A percentile compares a stretch with the other conserved stretches of the same genome.
Conservation (phyloP, 2,329 filamentous ascomycete genomes). For the Ceratocystis ficicola region DNA sequence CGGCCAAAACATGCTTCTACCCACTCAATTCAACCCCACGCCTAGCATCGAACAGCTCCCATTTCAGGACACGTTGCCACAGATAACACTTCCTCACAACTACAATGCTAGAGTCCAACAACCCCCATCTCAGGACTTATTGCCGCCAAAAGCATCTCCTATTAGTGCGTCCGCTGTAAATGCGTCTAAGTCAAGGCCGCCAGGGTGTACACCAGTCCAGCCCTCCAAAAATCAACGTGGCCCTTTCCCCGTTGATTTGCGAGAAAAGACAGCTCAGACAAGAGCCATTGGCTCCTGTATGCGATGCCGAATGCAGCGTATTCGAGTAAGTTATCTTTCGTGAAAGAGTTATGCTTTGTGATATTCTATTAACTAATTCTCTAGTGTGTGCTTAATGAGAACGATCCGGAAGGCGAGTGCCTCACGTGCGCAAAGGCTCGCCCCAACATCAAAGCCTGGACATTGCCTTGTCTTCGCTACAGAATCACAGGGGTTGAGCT, state of each 20-base stretch:
- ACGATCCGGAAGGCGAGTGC: conserved; percentile 38
- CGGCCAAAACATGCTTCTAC: no score
- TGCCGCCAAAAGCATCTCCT: no score
- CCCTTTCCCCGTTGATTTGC: conserved; percentile 42
- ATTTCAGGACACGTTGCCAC: no score
- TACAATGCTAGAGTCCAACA: no score
- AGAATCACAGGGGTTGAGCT: conserved; percentile 48
- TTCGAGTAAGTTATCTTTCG: conserved; percentile 38
- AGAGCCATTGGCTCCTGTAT: conserved; percentile 48
- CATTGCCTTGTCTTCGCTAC: conserved; percentile 47
- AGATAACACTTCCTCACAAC: no score
- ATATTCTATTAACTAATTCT: conserved; percentile 15
- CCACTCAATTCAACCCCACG: no score
- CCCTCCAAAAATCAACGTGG: conserved; percentile 30
- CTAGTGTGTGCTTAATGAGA: conserved; percentile 42
- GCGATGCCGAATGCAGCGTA: conserved; percentile 49
- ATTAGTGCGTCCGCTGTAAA: no score
- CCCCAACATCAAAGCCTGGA: conserved; percentile 37
- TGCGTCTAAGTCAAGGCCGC: no score
- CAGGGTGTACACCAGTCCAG: no score
- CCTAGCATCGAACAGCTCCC: no score
- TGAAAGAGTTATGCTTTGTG: conserved; percentile 7
- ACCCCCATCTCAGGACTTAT: no score
- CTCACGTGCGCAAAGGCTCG: conserved; percentile 42
- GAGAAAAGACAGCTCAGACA: conserved; percentile 44